Percentiles rank a stretch among this genome's conserved stretches.
phyloP scores from a whole-genome alignment of 768 basidiomycete genomes.

The Hygrocybe coccinea region DNA sequence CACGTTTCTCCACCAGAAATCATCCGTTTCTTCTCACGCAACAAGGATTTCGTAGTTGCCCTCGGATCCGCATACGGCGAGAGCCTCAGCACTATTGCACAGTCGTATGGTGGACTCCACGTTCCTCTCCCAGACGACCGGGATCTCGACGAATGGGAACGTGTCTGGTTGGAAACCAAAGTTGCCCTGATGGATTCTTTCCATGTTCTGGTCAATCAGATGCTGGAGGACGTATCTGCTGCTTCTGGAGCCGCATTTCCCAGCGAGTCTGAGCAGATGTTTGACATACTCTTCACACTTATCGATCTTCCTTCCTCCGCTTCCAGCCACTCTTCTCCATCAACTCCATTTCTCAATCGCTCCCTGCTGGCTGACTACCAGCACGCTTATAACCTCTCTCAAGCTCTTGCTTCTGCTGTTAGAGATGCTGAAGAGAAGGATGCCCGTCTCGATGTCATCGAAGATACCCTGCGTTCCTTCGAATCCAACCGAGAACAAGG shows the following conservation, averaged over 20 bases:
- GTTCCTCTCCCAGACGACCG: constrained; percentile 17
- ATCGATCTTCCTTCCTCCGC: constrained; percentile 41
- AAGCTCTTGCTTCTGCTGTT: constrained; percentile 43
- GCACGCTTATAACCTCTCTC: constrained; percentile 55
- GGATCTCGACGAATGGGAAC: constrained; percentile 60
- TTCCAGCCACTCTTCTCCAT: constrained; percentile 17
- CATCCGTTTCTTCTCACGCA: constrained; percentile 48
- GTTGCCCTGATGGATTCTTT: constrained; percentile 66
- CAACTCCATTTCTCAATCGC: constrained; percentile 60
- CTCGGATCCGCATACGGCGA: constrained; percentile 58
- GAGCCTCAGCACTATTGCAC: constrained; percentile 51
- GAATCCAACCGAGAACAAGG: constrained; percentile 18
- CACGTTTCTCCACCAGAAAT: constrained; percentile 46
- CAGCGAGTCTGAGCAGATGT: constrained; percentile 46
- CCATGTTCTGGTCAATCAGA: constrained; percentile 50
- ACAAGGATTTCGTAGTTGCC: constrained; percentile 48
- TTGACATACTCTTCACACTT: constrained; percentile 56
- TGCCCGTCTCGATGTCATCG: constrained; percentile 52
- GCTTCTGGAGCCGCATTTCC: constrained; percentile 42
- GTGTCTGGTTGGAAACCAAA: constrained; percentile 68
- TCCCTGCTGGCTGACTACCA: constrained; percentile 71
- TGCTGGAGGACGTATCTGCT: constrained; percentile 45
- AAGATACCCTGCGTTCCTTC: constrained; percentile 44
- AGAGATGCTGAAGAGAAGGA: constrained; percentile 49
- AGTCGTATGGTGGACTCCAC: constrained; percentile 55